A percentile compares a stretch with the other conserved stretches of the same genome.
phyloP scores from a whole-genome alignment of 306 rosid species.

The Medicago lupulina region DNA sequence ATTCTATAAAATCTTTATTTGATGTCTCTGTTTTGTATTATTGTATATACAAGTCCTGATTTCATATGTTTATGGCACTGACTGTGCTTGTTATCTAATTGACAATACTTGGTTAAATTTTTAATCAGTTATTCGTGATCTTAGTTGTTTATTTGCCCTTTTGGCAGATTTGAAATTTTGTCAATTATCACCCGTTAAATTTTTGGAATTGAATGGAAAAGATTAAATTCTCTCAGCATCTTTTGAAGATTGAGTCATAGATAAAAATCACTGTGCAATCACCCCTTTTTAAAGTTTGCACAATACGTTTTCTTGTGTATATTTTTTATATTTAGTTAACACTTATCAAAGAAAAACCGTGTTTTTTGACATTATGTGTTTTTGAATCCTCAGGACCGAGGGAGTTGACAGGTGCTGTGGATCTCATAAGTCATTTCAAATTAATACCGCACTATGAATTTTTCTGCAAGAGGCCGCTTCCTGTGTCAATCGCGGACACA shows the following conservation, averaged over 20 bases:
- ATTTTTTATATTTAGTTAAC: background rate
- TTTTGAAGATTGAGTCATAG: background rate
- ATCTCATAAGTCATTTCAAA: slow-evolving; percentile 90
- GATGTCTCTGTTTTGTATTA: background rate
- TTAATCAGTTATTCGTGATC: too few species aligned
- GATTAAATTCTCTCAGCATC: too few species aligned
- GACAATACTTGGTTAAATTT: background rate
- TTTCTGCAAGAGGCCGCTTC: slow-evolving; percentile 95
- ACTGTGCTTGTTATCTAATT: background rate
- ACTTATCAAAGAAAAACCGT: slow-evolving; percentile 1
- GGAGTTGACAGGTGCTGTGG: slow-evolving; percentile 93
- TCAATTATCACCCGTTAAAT: slow-evolving; percentile 2
- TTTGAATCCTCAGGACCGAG: slow-evolving; percentile 74
- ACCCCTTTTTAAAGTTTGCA: background rate
- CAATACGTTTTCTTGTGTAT: background rate
- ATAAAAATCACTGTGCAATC: background rate
- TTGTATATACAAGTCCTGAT: slow-evolving; percentile 9
- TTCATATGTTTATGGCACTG: slow-evolving; percentile 10
- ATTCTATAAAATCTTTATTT: slow-evolving; percentile 1
- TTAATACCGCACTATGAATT: slow-evolving; percentile 83
- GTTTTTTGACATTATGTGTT: background rate
- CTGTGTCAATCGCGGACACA: slow-evolving; percentile 81
- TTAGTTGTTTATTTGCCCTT: too few species aligned
- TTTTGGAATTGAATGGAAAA: background rate
- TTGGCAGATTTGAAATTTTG: too few species aligned